phyloP scores from a whole-genome alignment of 495 filamentous ascomycete genomes.

The Articulospora tetracladia region DNA sequence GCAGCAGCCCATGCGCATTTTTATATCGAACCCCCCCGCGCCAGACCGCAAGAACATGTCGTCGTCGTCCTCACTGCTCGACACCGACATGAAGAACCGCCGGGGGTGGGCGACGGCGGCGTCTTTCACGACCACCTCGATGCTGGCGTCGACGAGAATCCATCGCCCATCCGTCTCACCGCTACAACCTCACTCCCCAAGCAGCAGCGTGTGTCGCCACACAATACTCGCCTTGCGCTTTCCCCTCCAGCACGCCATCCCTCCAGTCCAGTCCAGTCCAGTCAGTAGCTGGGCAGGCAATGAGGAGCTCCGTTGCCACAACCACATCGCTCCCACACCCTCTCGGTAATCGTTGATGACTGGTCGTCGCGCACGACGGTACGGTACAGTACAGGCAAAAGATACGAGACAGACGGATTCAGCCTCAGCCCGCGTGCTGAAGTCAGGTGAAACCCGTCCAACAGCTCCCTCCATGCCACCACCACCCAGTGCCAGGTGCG shows the following conservation, averaged over 20 bases:
- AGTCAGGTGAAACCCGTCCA: conserved; percentile 17
- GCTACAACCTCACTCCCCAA: neutral
- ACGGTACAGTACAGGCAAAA: neutral
- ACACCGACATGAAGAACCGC: neutral
- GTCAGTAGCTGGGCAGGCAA: too few relatives aligned
- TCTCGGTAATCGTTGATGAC: neutral
- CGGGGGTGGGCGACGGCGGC: neutral
- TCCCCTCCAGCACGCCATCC: neutral
- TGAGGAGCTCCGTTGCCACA: neutral
- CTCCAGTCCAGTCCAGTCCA: neutral
- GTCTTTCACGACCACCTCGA: conserved; percentile 4
- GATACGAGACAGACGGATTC: conserved; percentile 16
- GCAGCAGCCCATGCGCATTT: neutral
- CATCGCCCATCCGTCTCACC: neutral
- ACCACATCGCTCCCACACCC: neutral
- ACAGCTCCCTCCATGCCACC: conserved; percentile 1
- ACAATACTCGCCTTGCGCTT: neutral
- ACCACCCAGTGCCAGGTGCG: neutral
- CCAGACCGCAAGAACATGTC: neutral
- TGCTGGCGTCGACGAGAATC: neutral
- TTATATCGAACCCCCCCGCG: neutral
- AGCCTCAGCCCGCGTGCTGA: conserved; percentile 12
- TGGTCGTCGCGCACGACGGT: neutral
- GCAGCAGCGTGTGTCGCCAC: neutral
- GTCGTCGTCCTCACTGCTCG: neutral